Evolutionary conservation across 2,329 filamentous ascomycete genomes (phyloP), one percentile per base, ranked within the genome.

Genomic region (Colletotrichum chlorophyti): DNA sequence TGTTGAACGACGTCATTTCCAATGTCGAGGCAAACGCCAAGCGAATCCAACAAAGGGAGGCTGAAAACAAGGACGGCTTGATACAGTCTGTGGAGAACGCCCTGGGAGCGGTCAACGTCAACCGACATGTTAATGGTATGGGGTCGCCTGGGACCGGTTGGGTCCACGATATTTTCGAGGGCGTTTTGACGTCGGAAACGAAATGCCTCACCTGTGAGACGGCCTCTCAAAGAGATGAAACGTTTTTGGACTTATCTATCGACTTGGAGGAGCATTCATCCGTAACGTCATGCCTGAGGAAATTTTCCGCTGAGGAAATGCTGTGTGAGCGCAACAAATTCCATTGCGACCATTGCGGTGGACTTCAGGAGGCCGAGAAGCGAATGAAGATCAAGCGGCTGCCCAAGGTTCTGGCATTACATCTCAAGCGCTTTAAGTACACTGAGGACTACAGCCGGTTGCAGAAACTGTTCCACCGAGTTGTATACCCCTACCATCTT

Each of bases 281-380:
- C 0, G 95, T 99, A 4, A 98, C 95, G 3, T 94, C 95, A 23
- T 99, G 95, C 71, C 76, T 99, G 63, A 86, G 91, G 58, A 97
- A 97, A 68, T 99, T 99, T 69, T 99, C 95, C 0, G 93, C 95
- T 41, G 95, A 98, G 68, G 95, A 99, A 74, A 97, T 98, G 92
- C 83, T 99, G 57, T 98, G 95, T 70, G 95, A 99, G 76, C 85
- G 93, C 60, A 98, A 99, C 79, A 99, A 99, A 71, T 99, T 99
- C 65, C 94, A 99, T 70, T 99, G 95, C 76, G 95, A 99, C 72
- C 93, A 93, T 67, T 99, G 95, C 66, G 95, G 95, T 50, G 95
- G 95, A 3, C 79, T 99, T 53, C 95, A 99, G 74, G 95, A 99
- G 76, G 95, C 95, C 0, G 95, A 99, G 74, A 99, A 98, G 79